Evolutionary conservation across 2,329 filamentous ascomycete species (phyloP).

Genomic region (Xylariales sp.): DNA sequence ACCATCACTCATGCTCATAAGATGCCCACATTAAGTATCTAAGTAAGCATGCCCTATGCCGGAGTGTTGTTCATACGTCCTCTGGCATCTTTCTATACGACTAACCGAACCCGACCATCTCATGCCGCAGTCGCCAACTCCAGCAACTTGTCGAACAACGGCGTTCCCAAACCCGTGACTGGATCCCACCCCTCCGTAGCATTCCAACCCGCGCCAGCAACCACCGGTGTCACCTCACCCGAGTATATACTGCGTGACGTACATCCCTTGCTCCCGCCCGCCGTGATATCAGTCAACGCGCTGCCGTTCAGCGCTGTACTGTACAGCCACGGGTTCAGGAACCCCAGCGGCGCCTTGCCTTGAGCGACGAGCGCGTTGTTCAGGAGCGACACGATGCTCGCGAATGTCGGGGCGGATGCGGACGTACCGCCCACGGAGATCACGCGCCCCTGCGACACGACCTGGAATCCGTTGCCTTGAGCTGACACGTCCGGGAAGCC

Average conservation of each 20-base stretch:
- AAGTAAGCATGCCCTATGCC: too few relatives aligned
- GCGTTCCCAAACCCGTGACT: constrained; percentile 41
- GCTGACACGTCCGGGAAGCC: constrained; percentile 59
- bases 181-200: constrained; percentile 41
- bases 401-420: constrained; percentile 59
- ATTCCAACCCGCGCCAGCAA: constrained; percentile 34
- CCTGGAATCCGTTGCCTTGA: constrained; percentile 35
- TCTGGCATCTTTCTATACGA: neutral
- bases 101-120: neutral
- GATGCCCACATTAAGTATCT: too few relatives aligned
- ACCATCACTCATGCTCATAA: too few relatives aligned
- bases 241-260: constrained; percentile 22
- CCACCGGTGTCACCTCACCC: constrained; percentile 19
- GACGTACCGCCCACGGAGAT: constrained; percentile 35
- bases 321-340: constrained; percentile 60
- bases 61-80: too few relatives aligned
- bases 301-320: constrained; percentile 18
- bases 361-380: constrained; percentile 57
- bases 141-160: constrained; percentile 33
- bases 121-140: neutral
- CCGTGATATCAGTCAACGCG: constrained; percentile 32
- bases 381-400: constrained; percentile 57
- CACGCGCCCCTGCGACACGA: constrained; percentile 23
- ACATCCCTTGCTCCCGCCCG: constrained; percentile 30
- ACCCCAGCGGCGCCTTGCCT: constrained; percentile 51